Percentiles rank a stretch among this genome's conserved stretches.
phyloP scores from a whole-genome alignment of 2,329 filamentous ascomycete genomes.

The Teratosphaeria gauchensis region DNA sequence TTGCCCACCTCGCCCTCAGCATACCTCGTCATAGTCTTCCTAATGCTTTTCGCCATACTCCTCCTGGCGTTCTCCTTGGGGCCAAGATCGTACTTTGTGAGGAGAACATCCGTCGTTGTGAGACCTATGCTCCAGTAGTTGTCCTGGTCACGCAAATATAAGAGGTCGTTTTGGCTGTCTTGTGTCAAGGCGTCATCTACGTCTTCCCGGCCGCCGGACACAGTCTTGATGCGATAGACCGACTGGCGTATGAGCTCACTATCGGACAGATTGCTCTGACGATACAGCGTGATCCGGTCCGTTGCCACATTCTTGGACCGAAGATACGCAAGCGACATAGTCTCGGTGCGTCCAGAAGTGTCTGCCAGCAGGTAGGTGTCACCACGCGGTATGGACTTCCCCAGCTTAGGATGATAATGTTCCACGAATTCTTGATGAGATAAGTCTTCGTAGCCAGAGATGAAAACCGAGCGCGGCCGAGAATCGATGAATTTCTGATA shows the following conservation, averaged over 20 bases:
- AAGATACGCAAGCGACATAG: neutral
- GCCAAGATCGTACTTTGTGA: neutral
- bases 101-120: neutral
- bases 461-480: neutral
- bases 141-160: neutral
- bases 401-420: neutral
- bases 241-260: neutral
- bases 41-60: neutral
- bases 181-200: neutral
- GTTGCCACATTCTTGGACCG: neutral
- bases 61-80: neutral
- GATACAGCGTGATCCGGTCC: neutral
- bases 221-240: neutral
- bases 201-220: neutral
- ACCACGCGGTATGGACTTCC: neutral
- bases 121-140: neutral
- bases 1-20: neutral
- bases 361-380: neutral
- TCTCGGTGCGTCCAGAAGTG: neutral
- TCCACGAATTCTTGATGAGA: neutral
- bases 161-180: neutral
- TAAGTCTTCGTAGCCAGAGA: neutral
- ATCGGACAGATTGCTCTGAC: neutral
- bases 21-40: neutral
- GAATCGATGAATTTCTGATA: neutral